These are phyloP conservation scores for Boletus nobilissimus DNA, from an alignment of 1,284 basidiomycete species.

Conservation along the genomic window DNA sequence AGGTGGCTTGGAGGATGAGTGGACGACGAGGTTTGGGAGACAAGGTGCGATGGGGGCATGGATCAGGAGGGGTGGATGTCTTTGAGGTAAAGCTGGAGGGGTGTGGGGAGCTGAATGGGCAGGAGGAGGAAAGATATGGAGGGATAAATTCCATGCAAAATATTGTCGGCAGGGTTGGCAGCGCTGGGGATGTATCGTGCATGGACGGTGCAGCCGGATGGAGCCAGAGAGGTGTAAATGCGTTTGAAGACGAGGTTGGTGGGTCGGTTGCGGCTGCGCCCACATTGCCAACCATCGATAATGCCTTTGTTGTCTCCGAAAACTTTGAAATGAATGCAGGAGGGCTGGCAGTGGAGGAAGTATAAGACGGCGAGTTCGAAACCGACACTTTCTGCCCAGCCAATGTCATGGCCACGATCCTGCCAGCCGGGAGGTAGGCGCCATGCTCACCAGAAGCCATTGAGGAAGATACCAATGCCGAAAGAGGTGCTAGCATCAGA, in stretches of 20 bases:
- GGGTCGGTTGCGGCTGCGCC: too few species aligned
- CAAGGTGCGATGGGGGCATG: too few species aligned
- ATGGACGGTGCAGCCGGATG: too few species aligned
- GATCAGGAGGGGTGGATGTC: background rate
- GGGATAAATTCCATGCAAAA: conserved; percentile 30
- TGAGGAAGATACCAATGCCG: background rate
- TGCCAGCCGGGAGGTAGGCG: background rate
- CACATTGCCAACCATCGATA: too few species aligned
- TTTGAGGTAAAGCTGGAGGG: background rate
- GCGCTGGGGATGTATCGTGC: conserved; percentile 45
- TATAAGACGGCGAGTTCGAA: background rate
- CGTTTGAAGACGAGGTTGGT: too few species aligned
- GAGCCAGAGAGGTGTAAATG: too few species aligned
- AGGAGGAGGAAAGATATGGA: conserved; percentile 29
- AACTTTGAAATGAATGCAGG: background rate
- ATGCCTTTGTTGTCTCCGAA: too few species aligned
- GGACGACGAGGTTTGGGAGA: too few species aligned
- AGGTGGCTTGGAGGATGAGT: too few species aligned
- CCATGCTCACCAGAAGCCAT: background rate
- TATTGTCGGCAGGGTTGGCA: conserved; percentile 36
- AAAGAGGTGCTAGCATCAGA: background rate
- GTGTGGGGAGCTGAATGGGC: background rate
- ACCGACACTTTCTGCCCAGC: background rate
- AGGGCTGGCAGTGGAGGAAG: too few species aligned
- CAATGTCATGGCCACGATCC: background rate